Base-by-base conservation (phyloP, 1,284 basidiomycete genomes). In the Erythrobasidium hasegawianum region DNA sequence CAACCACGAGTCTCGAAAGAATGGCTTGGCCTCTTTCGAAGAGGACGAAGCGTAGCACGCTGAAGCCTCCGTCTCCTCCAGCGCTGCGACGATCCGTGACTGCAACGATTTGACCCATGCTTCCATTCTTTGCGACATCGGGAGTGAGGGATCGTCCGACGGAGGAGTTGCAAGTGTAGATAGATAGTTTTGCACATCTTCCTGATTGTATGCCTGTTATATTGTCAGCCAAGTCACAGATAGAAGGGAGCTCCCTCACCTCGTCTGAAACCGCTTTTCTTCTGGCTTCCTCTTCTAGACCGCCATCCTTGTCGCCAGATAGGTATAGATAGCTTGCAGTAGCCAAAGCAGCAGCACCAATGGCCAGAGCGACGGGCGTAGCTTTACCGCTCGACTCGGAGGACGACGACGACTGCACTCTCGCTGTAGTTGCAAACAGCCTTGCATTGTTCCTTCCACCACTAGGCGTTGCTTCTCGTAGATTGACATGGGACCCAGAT, bases 1-100 rank as follows among this genome's bases (percentile, higher is more conserved):
- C 57, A 86, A 77, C 94, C 95, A 95, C 39, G 85, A 81, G 78
- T 97, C 95, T 53, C 89, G 87, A 71, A 89, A 84, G 83, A 97
- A 97, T 58, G 79, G 79, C 1, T 75, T 73, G 13, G 78, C 72
- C 4, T 76, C 73, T 27, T 65, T 55, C 50, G 71, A 70, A 13
- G 59, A 54, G 2, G 50, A 16, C 68, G 16, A 29, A 68, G 58
- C 20, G 8, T 39, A 9, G 84, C 83, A 1, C 85, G 83, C 47
- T n/a, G 79, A 76, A 3, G 86, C 84, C 75, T 97, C 95, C 72
- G 96, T 83, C 11, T 81, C 76, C 76, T 96, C 89, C 69, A 98
- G 83, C 0, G 86, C 83, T 41, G 78, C 74, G 67, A 97, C 89
- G 69, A 98, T 97, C 49, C 85, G 80, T 57, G 88, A 82, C 78